These are phyloP conservation scores for Pseudisothecium myosuroides DNA, from an alignment of 225 moss, liverwort and hornwort species.

Conservation along the genomic window DNA sequence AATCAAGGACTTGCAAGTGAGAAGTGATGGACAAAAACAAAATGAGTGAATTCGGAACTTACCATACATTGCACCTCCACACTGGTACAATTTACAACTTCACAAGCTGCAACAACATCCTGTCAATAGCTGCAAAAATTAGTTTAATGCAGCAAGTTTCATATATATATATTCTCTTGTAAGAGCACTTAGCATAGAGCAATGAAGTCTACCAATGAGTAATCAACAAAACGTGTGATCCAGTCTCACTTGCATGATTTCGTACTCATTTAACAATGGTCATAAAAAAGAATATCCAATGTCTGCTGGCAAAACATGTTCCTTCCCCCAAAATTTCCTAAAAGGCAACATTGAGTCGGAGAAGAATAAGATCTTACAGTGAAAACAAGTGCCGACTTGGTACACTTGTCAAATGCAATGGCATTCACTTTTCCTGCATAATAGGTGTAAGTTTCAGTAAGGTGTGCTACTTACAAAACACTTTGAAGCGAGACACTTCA, in stretches of 20 bases:
- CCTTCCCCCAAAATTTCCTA: not conserved
- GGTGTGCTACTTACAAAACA: not conserved
- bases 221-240: not conserved
- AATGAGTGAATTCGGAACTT: not conserved
- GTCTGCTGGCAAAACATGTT: not conserved
- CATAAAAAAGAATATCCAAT: not conserved
- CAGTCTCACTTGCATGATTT: not conserved
- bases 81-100: constrained; percentile 88
- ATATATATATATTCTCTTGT: not conserved
- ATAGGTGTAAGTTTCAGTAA: not conserved
- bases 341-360: not conserved
- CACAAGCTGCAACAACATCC: constrained; percentile 98
- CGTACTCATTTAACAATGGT: not conserved
- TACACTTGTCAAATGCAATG: constrained; percentile 86
- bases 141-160: not conserved
- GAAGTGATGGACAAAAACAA: not conserved
- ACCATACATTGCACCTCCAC: constrained; percentile 99
- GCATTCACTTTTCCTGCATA: constrained; percentile 89
- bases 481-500: not conserved
- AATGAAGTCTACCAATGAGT: not conserved
- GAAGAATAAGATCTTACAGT: constrained; percentile 26
- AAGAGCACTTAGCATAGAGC: not conserved
- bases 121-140: constrained; percentile 2
- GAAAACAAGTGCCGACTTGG: constrained; percentile 79
- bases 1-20: not conserved